Evolutionary conservation across 1,139 yeast genomes (phyloP).

Genomic region (Saccharomycopsis hybrid): DNA sequence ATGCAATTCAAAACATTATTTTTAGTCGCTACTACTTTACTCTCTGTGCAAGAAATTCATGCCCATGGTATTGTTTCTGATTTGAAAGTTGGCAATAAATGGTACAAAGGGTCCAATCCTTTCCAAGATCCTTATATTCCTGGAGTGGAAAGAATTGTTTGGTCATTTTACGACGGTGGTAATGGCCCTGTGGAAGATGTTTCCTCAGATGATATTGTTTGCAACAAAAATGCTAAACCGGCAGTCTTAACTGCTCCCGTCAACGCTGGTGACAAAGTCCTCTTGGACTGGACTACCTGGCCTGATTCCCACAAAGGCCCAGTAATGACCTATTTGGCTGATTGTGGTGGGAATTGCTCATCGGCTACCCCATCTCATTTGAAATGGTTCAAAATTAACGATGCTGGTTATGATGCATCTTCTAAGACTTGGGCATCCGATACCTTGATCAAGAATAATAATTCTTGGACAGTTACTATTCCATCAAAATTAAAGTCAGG

Average conservation of each 20-base stretch:
- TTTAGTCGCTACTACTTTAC: neutral
- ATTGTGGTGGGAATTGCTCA: constrained; percentile 13
- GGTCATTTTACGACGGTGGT: constrained; percentile 18
- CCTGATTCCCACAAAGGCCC: constrained; percentile 18
- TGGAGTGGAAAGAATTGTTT: constrained; percentile 6
- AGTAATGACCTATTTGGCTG: constrained; percentile 19
- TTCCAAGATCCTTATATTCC: neutral
- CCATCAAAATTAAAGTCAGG: constrained; percentile 19
- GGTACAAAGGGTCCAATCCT: neutral
- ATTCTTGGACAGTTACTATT: constrained; percentile 18
- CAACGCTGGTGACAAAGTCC: constrained; percentile 12
- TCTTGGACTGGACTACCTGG: constrained; percentile 20
- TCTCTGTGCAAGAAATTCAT: neutral
- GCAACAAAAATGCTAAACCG: constrained; percentile 13
- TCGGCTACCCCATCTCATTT: constrained; percentile 12
- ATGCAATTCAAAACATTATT: neutral
- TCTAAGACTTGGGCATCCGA: constrained; percentile 13
- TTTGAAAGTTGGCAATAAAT: neutral
- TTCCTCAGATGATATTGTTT: constrained; percentile 14
- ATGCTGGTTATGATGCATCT: constrained; percentile 12
- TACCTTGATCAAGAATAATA: constrained; percentile 15
- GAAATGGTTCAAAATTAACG: constrained; percentile 20
- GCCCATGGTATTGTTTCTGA: neutral
- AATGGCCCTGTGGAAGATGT: constrained; percentile 19
- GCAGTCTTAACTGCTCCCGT: constrained; percentile 11